Evolutionary conservation across 2,329 filamentous ascomycete species (phyloP), one percentile per base, ranked within the genome.

Genomic region (Acrodontium crateriforme): DNA sequence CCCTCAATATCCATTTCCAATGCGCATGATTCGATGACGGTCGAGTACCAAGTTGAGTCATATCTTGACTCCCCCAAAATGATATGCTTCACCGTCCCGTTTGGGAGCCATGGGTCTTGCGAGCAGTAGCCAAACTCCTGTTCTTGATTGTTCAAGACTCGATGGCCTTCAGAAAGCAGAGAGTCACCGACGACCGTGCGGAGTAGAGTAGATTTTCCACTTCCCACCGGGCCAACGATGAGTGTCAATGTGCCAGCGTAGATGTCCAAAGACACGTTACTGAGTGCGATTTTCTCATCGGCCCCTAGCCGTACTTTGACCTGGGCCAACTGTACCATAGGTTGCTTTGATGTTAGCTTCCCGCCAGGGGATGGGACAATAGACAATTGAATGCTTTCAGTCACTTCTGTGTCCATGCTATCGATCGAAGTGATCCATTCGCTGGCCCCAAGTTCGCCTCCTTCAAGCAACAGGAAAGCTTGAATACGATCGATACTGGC

Each of bases 1-100:
- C 83, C 81, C 10, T 75, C 68, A 17, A 91, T 58, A 41, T 91
- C 83, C 45, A 81, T 81, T 28, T 67, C 66, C 24, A 91, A 49
- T 1, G 79, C 79, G 35, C 80, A 89, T 2, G 75, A 78, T 18
- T 71, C 64, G 6, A 85, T 52, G 0, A 82, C 80, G 41, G 74
- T 70, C 2, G 62, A 57, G 47, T 87, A 89, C 20, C 82, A 69
- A n/a, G 65, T 58, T 32, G 73, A 59, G 30, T 22, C 20, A 8
- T n/a, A 22, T 5, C 13, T 12, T 10, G 28, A 34, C 11, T 33
- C 25, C 10, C 28, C 32, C 9, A 31, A 12, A 22, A 41, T 27
- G 9, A 39, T 17, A n/a, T 34, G 22, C 14, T 23, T 18, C n/a
- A 41, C 27, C 12, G 36, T 34, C 9, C 33, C 34, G 26, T 39